Evolutionary conservation across 352 stramenopile genomes (phyloP).

Genomic region (Phytophthora pini): DNA sequence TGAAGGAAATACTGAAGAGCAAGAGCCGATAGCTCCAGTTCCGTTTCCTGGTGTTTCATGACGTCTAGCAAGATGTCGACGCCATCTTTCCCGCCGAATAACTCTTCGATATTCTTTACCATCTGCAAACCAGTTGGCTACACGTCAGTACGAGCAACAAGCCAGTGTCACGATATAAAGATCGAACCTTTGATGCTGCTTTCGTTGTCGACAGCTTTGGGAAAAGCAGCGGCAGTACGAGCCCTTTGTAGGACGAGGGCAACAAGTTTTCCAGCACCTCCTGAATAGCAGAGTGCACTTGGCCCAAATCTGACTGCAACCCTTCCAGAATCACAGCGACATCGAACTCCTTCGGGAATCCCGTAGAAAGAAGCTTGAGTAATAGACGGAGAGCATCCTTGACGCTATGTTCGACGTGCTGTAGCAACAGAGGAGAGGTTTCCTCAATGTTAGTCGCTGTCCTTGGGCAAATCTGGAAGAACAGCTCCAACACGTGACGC

Average conservation of each 20-base stretch:
- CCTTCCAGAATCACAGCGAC: constrained; percentile 84
- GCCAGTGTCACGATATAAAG: neutral
- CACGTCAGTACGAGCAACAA: constrained; percentile 10
- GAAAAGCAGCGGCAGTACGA: constrained; percentile 81
- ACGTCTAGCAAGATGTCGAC: constrained; percentile 76
- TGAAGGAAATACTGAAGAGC: constrained; percentile 87
- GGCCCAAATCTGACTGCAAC: constrained; percentile 65
- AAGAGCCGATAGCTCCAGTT: constrained; percentile 73
- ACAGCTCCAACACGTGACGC: constrained; percentile 74
- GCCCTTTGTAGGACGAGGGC: constrained; percentile 70
- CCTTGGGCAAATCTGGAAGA: constrained; percentile 73
- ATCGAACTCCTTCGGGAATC: constrained; percentile 86
- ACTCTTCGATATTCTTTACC: constrained; percentile 52
- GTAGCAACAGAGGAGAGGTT: constrained; percentile 71
- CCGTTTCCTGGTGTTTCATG: constrained; percentile 67
- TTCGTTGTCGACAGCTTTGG: constrained; percentile 63
- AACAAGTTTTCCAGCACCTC: constrained; percentile 87
- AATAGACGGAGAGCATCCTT: constrained; percentile 75
- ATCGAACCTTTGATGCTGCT: constrained; percentile 52
- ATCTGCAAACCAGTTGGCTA: constrained; percentile 49
- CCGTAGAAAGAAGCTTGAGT: constrained; percentile 81
- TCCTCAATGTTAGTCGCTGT: constrained; percentile 81
- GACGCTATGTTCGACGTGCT: constrained; percentile 82
- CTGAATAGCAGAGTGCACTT: constrained; percentile 86
- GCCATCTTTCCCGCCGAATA: constrained; percentile 54